Evolutionary conservation across 2,329 filamentous ascomycete species (phyloP), one percentile per base, ranked within the genome.

Genomic region (Dactylella cylindrospora): DNA sequence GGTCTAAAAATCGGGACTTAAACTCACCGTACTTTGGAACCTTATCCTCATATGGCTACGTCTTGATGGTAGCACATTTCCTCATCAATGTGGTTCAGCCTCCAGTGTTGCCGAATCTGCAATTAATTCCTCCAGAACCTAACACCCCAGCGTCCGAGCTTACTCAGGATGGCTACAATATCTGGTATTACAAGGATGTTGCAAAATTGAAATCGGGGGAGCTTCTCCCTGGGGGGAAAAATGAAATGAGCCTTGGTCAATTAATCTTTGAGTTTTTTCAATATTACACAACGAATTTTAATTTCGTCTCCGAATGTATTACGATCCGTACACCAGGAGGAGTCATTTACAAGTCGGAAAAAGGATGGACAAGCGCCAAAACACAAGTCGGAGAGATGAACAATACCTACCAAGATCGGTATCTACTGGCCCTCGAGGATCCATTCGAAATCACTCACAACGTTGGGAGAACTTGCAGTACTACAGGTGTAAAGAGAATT

Each of bases 61-160:
- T 93, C 3, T 75, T 95, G 31, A 95, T 96, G 90, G 84, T 94
- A 3, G 76, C 95, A 12, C 90, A 96, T 73, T 95, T 91, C 70
- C 80, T 95, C 22, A 83, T 93, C 69, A 95, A 95, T 67, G 73
- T 95, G 46, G 86, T 81, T 0, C 77, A 82, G 40, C 90, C 90
- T 0, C 88, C 89, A 49, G 86, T 96, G 13, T 83, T 88, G 55
- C 88, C 87, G 0, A 95, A 96, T 69, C 78, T 96, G 1, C 89
- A 94, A 70, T 73, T 78, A 50, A 76, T 79, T 67, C 75, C 74
- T 57, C 51, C 66, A n/a, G 51, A 65, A 7, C 52, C 60, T 2
- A 57, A 62, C 19, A 65, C 64, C 1, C 47, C 64, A 6, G 31
- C 39, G 25, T 47, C 71, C 23, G 70, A 72, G 10, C 68, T 73